These are phyloP conservation scores for Leishmania mexicana DNA, from an alignment of 208 protist species.

Conservation along the genomic window DNA sequence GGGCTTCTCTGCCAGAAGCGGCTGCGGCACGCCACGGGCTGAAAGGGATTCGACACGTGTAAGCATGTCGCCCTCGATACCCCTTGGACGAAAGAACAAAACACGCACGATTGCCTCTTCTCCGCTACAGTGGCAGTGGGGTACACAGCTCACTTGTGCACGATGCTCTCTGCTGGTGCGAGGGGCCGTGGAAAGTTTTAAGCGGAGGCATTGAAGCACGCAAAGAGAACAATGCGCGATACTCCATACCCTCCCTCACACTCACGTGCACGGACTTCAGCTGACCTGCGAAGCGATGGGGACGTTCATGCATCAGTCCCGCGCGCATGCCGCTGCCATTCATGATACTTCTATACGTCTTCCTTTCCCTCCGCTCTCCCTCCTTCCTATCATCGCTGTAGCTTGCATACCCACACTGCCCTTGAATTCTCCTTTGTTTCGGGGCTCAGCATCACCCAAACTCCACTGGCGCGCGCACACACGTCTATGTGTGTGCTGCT, in stretches of 20 bases:
- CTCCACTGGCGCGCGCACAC: not conserved
- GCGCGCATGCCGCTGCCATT: not conserved
- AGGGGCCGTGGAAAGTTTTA: not conserved
- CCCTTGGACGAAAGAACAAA: not conserved
- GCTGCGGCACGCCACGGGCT: not conserved
- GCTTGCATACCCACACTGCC: not conserved
- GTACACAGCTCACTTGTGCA: not conserved
- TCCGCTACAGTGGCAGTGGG: not conserved
- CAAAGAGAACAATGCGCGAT: not conserved
- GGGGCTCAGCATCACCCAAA: not conserved
- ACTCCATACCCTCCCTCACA: not conserved
- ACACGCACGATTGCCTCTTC: not conserved
- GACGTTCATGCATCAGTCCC: not conserved
- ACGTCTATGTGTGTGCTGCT: not conserved
- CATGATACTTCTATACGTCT: not conserved
- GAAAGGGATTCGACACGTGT: not conserved
- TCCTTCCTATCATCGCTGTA: not conserved
- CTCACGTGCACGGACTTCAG: not conserved
- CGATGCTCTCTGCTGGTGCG: not conserved
- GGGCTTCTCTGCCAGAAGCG: not conserved
- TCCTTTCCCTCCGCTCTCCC: not conserved
- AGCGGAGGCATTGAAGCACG: not conserved
- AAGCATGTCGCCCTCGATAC: not conserved
- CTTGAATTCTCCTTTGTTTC: not conserved
- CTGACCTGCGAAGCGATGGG: not conserved